Percentiles rank a stretch among this genome's conserved stretches.
These are phyloP conservation scores for Daldinia concentrica DNA, from an alignment of 495 filamentous ascomycete genomes.

Conservation along the genomic window DNA sequence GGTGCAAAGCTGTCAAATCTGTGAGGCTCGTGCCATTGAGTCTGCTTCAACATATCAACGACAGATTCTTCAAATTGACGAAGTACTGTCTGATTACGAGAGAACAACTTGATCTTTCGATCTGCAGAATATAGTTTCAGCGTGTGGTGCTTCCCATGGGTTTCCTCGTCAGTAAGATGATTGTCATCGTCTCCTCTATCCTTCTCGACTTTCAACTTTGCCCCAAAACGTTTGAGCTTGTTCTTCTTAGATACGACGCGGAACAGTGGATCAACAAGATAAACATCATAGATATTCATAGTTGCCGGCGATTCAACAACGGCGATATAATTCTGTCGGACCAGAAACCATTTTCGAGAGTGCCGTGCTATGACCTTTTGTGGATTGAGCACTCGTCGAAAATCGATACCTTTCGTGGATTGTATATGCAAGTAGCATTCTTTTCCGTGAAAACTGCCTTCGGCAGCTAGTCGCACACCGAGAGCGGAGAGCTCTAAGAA, in stretches of 20 bases:
- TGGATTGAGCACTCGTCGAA: conserved; percentile 81
- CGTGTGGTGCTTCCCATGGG: conserved; percentile 74
- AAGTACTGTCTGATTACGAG: conserved; percentile 87
- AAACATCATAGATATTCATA: conserved; percentile 99
- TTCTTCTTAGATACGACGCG: conserved; percentile 77
- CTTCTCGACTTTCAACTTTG: conserved; percentile 59
- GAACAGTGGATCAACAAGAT: conserved; percentile 89
- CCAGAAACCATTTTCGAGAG: conserved; percentile 94
- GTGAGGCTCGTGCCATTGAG: conserved; percentile 82
- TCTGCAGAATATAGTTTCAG: conserved; percentile 87
- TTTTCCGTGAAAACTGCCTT: conserved; percentile 97
- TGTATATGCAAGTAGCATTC: conserved; percentile 93
- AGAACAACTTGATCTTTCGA: conserved; percentile 87
- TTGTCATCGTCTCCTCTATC: conserved; percentile 48
- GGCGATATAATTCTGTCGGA: conserved; percentile 96
- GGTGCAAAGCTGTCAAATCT: conserved; percentile 95
- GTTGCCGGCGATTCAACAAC: conserved; percentile 98
- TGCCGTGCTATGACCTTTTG: conserved; percentile 79
- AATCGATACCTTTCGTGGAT: conserved; percentile 89
- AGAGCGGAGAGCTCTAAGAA: conserved; percentile 95
- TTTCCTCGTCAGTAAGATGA: conserved; percentile 65
- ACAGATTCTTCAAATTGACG: conserved; percentile 95
- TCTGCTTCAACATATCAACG: conserved; percentile 78
- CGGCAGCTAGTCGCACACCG: conserved; percentile 92
- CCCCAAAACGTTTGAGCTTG: conserved; percentile 70